These are phyloP conservation scores for Zygosaccharomyces sapae DNA, from an alignment of 1,139 yeast species.

Conservation along the genomic window DNA sequence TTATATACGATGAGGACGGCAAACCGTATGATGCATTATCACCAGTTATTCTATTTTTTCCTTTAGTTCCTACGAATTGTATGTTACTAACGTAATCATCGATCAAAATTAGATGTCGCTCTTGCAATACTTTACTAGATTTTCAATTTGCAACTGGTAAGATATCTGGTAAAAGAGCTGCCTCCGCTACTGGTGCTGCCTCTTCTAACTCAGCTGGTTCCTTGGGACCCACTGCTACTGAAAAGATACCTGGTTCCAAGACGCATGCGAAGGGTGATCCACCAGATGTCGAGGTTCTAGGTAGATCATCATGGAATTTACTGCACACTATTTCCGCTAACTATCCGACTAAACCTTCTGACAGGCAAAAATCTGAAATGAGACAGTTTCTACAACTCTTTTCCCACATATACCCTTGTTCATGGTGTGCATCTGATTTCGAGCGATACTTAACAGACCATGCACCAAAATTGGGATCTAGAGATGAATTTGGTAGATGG, in stretches of 20 bases:
- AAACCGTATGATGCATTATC: constrained; percentile 61
- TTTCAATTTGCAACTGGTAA: constrained; percentile 47
- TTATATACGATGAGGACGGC: constrained; percentile 80
- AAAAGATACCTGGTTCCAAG: constrained; percentile 23
- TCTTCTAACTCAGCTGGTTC: constrained; percentile 2
- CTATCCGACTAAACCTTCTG: constrained; percentile 69
- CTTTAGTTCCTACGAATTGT: constrained; percentile 3
- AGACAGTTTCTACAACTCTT: constrained; percentile 63
- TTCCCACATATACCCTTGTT: constrained; percentile 85
- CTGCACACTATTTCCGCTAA: constrained; percentile 87
- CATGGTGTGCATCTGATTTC: constrained; percentile 90
- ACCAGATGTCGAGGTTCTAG: constrained; percentile 79
- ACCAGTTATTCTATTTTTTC: not conserved
- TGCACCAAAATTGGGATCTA: constrained; percentile 63
- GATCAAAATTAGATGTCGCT: constrained; percentile 49
- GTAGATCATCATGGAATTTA: constrained; percentile 88
- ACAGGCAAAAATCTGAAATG: constrained; percentile 65
- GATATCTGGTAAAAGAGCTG: constrained; percentile 7
- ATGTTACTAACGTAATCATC: constrained; percentile 29
- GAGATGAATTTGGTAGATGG: constrained; percentile 85
- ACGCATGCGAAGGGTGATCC: constrained; percentile 58
- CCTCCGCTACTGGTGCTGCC: constrained; percentile 21
- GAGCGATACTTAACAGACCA: constrained; percentile 54
- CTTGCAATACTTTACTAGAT: constrained; percentile 75
- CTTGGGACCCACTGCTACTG: constrained; percentile 16